A percentile compares a stretch with the other conserved stretches of the same genome.
Evolutionary conservation across 139 green algal genomes (phyloP).

Genomic region (Pedinophyceae sp.): DNA sequence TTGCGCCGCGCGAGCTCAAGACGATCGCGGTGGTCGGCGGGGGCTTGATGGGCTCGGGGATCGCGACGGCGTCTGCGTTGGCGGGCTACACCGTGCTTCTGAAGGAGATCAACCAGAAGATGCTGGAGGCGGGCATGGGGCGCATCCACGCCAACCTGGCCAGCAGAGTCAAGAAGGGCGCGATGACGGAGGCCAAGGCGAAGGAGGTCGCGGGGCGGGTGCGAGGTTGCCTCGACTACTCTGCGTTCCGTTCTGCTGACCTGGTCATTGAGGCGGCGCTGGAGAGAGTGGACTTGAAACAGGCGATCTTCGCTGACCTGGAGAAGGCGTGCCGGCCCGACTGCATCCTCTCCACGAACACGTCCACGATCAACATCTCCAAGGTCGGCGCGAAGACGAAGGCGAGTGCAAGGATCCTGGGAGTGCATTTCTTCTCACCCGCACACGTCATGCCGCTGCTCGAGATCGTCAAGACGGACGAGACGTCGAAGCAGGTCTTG

Average conservation of each 20-base stretch:
- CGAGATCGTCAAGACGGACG: constrained; percentile 84
- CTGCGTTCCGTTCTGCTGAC: constrained; percentile 35
- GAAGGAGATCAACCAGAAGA: constrained; percentile 97
- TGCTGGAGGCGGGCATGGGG: constrained; percentile 75
- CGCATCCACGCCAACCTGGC: constrained; percentile 78
- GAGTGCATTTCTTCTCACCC: constrained; percentile 89
- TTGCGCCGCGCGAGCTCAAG: constrained; percentile 56
- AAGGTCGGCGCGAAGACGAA: constrained; percentile 49
- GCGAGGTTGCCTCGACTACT: constrained; percentile 14
- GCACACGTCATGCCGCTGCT: constrained; percentile 98
- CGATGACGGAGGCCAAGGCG: constrained; percentile 43
- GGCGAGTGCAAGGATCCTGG: constrained; percentile 63
- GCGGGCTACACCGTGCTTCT: constrained; percentile 66
- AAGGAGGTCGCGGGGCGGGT: constrained; percentile 41
- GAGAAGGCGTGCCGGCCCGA: constrained; percentile 49
- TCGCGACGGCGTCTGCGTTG: constrained; percentile 72
- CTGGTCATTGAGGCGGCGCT: constrained; percentile 98
- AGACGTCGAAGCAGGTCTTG: constrained; percentile 63
- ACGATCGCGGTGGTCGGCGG: constrained; percentile 83
- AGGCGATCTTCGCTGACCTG: constrained; percentile 57
- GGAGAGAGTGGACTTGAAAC: constrained; percentile 88
- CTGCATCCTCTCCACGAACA: constrained; percentile 94
- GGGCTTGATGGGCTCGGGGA: constrained; percentile 93
- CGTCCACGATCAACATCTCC: constrained; percentile 92
- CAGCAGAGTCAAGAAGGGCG: constrained; percentile 75